phyloP scores from a whole-genome alignment of 805 yeast genomes.

The Maudiozyma serrabonitensis region DNA sequence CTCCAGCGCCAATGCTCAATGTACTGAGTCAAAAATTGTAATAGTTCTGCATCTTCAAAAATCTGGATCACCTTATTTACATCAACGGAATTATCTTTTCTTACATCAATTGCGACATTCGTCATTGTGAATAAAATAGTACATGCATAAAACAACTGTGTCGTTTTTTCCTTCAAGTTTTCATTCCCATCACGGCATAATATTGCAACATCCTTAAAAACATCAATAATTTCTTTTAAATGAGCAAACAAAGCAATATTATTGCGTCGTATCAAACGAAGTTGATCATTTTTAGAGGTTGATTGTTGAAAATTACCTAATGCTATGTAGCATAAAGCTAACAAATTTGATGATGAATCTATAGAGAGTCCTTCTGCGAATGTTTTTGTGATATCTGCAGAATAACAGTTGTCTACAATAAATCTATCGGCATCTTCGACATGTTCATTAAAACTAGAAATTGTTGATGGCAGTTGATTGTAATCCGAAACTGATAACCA shows the following conservation, averaged over 20 bases:
- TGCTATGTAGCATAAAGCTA: slow-evolving; percentile 19
- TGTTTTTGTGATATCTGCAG: slow-evolving; percentile 3
- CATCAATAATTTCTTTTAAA: slow-evolving; percentile 8
- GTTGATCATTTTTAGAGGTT: slow-evolving; percentile 10
- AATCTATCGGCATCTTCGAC: slow-evolving; percentile 7
- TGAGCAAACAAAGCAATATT: slow-evolving; percentile 11
- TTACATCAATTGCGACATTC: slow-evolving; percentile 16
- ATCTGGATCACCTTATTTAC: slow-evolving; percentile 6
- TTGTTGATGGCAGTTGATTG: slow-evolving; percentile 8
- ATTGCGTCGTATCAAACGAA: slow-evolving; percentile 15
- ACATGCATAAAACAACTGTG: slow-evolving; percentile 17
- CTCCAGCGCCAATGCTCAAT: slow-evolving; percentile 64
- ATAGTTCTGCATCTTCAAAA: slow-evolving; percentile 26
- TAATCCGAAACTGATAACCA: slow-evolving; percentile 36
- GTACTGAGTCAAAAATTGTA: slow-evolving; percentile 37
- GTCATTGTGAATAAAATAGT: slow-evolving; percentile 19
- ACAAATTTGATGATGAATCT: slow-evolving; percentile 6
- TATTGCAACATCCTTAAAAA: slow-evolving; percentile 16
- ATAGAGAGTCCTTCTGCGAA: slow-evolving; percentile 2
- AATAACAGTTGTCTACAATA: slow-evolving; percentile 12
- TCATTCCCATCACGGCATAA: slow-evolving; percentile 18
- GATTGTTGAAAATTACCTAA: slow-evolving; percentile 17
- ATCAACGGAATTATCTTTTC: slow-evolving; percentile 4
- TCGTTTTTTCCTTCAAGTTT: slow-evolving; percentile 14
- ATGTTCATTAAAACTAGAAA: slow-evolving; percentile 10